Conservation (phyloP, 129 eudicot genomes). For the Flaveria robusta region DNA sequence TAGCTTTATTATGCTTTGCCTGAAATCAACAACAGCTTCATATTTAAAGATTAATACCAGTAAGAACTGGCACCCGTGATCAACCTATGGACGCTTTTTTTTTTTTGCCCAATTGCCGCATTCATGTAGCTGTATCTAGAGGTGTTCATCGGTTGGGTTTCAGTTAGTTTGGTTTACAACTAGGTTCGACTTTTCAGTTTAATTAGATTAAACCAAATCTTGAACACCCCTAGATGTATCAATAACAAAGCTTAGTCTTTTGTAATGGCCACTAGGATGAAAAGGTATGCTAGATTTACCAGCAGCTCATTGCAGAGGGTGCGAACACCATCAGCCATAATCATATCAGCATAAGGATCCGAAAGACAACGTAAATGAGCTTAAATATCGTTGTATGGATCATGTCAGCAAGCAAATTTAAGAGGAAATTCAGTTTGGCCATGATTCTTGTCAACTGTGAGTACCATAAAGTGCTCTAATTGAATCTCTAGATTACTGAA, state of each 20-base stretch:
- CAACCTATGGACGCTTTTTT: conserved; percentile 72
- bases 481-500: conserved; percentile 56
- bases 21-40: conserved; percentile 22
- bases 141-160: no score
- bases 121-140: conserved; percentile 76
- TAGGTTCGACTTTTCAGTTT: no score
- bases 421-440: neutral
- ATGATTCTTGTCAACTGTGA: neutral
- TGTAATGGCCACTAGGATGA: neutral
- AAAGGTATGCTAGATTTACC: conserved; percentile 22
- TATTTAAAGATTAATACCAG: conserved; percentile 42
- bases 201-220: no score
- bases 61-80: conserved; percentile 80
- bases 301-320: no score
- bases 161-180: no score
- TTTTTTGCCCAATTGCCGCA: conserved; percentile 82
- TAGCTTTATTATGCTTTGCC: conserved; percentile 50
- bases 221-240: no score
- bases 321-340: conserved; percentile 75
- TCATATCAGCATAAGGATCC: conserved; percentile 85
- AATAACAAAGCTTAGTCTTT: no score
- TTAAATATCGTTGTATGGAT: neutral
- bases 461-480: neutral
- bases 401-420: neutral
- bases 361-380: conserved; percentile 13